phyloP scores from a whole-genome alignment of 768 basidiomycete species.

The Leccinum uliginosum region DNA sequence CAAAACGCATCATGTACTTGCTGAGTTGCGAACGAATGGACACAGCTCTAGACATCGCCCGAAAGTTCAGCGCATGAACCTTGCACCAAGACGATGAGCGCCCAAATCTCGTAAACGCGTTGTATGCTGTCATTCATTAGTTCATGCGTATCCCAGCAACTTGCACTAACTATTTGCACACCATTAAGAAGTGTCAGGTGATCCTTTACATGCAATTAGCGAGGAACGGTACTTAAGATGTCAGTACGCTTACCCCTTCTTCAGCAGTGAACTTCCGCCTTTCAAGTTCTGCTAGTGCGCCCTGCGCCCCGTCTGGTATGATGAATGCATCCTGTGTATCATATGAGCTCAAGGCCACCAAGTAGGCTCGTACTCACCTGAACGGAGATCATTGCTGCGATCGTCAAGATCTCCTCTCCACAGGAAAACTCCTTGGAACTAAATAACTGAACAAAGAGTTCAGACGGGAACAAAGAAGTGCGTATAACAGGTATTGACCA shows the following conservation, averaged over 20 bases:
- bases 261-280: conserved; percentile 95
- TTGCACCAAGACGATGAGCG: conserved; percentile 92
- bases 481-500: conserved; percentile 50
- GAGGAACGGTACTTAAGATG: not conserved
- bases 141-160: conserved; percentile 1
- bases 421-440: conserved; percentile 81
- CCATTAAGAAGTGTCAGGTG: conserved; percentile 94
- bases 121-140: conserved; percentile 63
- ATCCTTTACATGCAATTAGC: conserved; percentile 50
- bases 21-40: conserved; percentile 93
- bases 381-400: conserved; percentile 92
- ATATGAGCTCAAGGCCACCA: not conserved
- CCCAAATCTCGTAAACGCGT: conserved; percentile 82
- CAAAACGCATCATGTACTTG: conserved; percentile 92
- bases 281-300: conserved; percentile 87
- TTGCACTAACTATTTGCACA: conserved; percentile 23
- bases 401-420: conserved; percentile 93
- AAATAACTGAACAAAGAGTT: conserved; percentile 57
- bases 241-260: conserved; percentile 69
- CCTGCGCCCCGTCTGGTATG: conserved; percentile 79
- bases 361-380: conserved; percentile 49
- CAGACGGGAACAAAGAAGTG: not conserved
- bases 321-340: conserved; percentile 76
- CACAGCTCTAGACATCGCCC: conserved; percentile 88
- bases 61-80: conserved; percentile 86